These are phyloP conservation scores for Eucalyptus sideroxylon DNA, from an alignment of 345 rosid genomes.

Conservation along the genomic window DNA sequence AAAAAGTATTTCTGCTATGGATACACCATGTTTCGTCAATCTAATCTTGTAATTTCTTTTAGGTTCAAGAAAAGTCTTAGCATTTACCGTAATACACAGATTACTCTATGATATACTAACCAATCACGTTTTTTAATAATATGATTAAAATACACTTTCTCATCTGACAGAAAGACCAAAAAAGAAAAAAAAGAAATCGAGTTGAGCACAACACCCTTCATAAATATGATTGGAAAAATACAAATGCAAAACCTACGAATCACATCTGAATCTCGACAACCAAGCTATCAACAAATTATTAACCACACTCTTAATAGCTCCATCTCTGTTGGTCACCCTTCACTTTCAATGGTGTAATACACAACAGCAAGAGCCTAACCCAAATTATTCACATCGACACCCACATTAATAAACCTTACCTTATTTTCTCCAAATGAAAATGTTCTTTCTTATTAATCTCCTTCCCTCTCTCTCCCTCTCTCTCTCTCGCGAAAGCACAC, in stretches of 20 bases:
- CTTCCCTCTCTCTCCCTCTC: neutral
- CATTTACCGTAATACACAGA: neutral
- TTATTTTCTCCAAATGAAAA: neutral
- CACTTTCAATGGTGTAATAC: neutral
- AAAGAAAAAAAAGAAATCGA: no score
- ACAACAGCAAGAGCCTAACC: neutral
- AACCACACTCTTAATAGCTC: neutral
- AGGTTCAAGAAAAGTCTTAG: neutral
- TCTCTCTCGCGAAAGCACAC: neutral
- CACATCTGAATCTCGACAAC: neutral
- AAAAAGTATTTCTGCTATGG: neutral
- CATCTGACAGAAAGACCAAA: neutral
- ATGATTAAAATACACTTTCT: neutral
- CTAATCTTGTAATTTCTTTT: neutral
- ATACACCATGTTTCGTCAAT: neutral
- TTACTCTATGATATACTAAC: neutral
- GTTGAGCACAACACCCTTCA: neutral
- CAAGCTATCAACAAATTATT: neutral
- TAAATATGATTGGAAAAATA: neutral
- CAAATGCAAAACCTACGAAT: neutral
- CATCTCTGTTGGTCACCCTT: neutral
- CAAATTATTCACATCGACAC: neutral
- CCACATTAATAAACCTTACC: neutral
- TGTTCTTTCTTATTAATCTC: slow-evolving; percentile 18
- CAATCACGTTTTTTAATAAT: neutral